Percentiles rank a stretch among this genome's conserved stretches.
These are phyloP conservation scores for Alternaria sp. DNA, from an alignment of 2,329 filamentous ascomycete genomes.

Conservation along the genomic window DNA sequence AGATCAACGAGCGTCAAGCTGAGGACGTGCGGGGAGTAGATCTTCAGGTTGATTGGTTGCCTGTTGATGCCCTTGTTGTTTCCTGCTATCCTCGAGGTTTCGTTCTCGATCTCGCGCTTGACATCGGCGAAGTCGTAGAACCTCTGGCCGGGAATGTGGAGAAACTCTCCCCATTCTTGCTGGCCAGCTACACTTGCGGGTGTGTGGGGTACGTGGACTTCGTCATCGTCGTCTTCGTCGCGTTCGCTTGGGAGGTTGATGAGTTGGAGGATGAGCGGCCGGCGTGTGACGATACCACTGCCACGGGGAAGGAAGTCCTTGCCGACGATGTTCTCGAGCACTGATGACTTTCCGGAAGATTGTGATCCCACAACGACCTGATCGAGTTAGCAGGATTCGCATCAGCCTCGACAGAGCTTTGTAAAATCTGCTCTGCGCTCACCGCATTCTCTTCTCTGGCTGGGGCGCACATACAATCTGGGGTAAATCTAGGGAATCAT, in stretches of 20 bases:
- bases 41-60: conserved; percentile 97
- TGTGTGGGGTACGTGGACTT: conserved; percentile 75
- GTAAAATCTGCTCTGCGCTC: conserved; percentile 22
- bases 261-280: conserved; percentile 94
- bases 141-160: conserved; percentile 88
- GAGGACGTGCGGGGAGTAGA: conserved; percentile 95
- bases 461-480: conserved; percentile 86
- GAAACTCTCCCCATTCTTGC: conserved; percentile 91
- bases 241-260: conserved; percentile 88
- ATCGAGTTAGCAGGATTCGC: conserved; percentile 24
- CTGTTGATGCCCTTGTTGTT: conserved; percentile 99
- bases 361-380: conserved; percentile 98
- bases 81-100: conserved; percentile 92
- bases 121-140: conserved; percentile 94
- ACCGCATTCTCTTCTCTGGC: conserved; percentile 20
- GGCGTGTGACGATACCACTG: conserved; percentile 93
- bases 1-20: conserved; percentile 96
- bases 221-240: conserved; percentile 72
- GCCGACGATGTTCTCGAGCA: conserved; percentile 98
- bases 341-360: conserved; percentile 97
- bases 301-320: conserved; percentile 96
- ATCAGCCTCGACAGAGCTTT: conserved; percentile 3
- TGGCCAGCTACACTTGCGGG: conserved; percentile 75
- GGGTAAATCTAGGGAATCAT: conserved; percentile 94
- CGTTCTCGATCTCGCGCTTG: conserved; percentile 95